Evolutionary conservation across 176 grass and related monocot species (phyloP), one percentile per base, ranked within the genome.

Genomic region (Avena insularis): DNA sequence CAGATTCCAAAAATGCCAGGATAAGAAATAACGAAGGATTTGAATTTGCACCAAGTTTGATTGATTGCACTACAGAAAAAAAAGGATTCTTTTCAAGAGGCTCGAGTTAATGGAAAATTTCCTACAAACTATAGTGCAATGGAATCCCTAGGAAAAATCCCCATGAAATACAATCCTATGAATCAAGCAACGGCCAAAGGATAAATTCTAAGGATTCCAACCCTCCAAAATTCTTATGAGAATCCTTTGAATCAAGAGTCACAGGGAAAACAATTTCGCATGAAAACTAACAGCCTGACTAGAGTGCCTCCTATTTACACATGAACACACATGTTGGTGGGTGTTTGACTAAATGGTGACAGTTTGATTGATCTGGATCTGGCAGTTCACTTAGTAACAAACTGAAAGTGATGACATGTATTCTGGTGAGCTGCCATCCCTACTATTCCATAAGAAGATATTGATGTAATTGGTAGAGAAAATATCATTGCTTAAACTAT

Each of bases 341-440:
- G 4, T 67, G 47, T 65, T 33, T 65, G 74, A 59, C 14, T 57
- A 1, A 14, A 70, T 11, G 5, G n/a, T 31, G 45, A 64, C 75
- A n/a, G 35, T 79, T 61, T 80, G 17, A 29, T 61, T 87, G 40
- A 87, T 49, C 45, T 31, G 9, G 25, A 76, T 77, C 12, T 17
- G 8, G 49, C 82, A 47, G 68, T 27, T 74, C 27, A 38, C 62
- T 36, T 54, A 35, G 13, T 72, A 60, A 83, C 38, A 12, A 31
- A 35, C 14, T 77, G 8, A 8, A 31, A 80, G 21, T 38, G 43
- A 13, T 81, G 14, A 16, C 14, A 49, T 27, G 40, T 23, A 83
- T 83, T 56, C 60, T 83, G 2, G 19, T 45, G 29, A 84, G 56
- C 46, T 59, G 29, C 5, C 40, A 73, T 53, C 47, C 21, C 51